Percentiles rank a stretch among this genome's conserved stretches.
Evolutionary conservation across 1,139 yeast species (phyloP).

Genomic region (Taiozyma sp.): DNA sequence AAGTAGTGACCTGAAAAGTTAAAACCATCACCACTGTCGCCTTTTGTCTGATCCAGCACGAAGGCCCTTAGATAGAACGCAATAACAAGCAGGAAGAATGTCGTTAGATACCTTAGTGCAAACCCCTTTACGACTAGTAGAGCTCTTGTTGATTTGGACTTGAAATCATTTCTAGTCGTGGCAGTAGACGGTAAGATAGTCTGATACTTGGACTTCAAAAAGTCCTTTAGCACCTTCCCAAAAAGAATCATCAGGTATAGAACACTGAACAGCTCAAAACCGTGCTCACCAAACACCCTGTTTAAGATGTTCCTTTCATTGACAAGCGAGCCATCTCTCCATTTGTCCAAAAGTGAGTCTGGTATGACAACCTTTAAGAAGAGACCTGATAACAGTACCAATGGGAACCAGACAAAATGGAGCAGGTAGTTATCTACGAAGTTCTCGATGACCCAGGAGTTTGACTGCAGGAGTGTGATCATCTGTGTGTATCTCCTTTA

Average conservation of each 20-base stretch:
- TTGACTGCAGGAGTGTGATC: neutral
- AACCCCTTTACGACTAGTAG: neutral
- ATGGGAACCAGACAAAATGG: neutral
- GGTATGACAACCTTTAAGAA: neutral
- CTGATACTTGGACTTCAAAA: conserved; percentile 3
- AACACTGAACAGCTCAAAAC: conserved; percentile 26
- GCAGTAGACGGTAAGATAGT: conserved; percentile 5
- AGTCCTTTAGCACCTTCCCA: conserved; percentile 10
- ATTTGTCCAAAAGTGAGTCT: neutral
- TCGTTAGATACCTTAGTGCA: neutral
- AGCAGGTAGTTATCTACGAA: neutral
- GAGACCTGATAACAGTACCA: neutral
- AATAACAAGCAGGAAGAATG: neutral
- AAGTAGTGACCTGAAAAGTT: neutral
- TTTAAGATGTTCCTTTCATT: conserved; percentile 20
- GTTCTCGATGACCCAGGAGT: neutral
- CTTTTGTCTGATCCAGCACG: neutral
- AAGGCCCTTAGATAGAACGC: neutral
- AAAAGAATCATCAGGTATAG: conserved; percentile 16
- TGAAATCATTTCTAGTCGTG: neutral
- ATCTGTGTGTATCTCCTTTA: neutral
- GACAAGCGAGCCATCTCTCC: conserved; percentile 1
- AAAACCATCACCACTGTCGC: neutral
- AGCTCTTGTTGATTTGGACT: neutral
- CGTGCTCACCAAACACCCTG: conserved; percentile 29